Base-by-base conservation (phyloP, 352 stramenopile species). In the Pythium folliculosum region DNA sequence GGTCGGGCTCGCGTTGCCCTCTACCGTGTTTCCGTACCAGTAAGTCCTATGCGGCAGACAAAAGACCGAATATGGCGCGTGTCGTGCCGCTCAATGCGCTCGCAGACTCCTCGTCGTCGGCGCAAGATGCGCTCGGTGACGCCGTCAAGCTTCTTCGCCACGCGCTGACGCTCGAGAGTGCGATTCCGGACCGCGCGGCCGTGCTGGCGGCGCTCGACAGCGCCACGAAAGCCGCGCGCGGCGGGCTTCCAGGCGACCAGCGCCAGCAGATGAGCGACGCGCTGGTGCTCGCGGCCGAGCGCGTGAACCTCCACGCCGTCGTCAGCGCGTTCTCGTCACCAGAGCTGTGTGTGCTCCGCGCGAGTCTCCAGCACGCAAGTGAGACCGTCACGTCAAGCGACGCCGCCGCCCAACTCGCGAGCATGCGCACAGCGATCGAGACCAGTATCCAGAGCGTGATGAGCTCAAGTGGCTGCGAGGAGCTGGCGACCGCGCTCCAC, bases 401-500 rank as follows among this genome's bases (percentile, higher is more conserved):
- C 3, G 40, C 55, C 13, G 55, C 55, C 40, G 14, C 21, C 14
- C 55, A 52, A 22, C 40, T 62, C 22, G 14, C n/a, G 55, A 47
- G 21, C 16, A 14, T 62, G 3, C 43, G 19, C 9, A 7, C 38
- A n/a, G 38, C 37, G 22, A 17, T 62, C 12, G 55, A 62, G 17
- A 38, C n/a, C 21, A 52, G 10, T 12, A 35, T 62, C 40, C 55
- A 62, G 22, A 17, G 12, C 7, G 16, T 21, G 6, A 8, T 62
- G 5, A 12, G 37, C 22, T 19, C 49, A 23, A 55, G 38, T 3
- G 40, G 38, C 7, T 35, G 48, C 4, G 3, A 50, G 13, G 60
- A 58, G 13, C 38, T 67, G 3, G 37, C 60, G 23, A 10, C 50
- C 19, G 60, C 60, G 16, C 38, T 60, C n/a, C 51, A 67, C 14